A percentile compares a stretch with the other conserved stretches of the same genome.
phyloP scores from a whole-genome alignment of 345 rosid species.

The Rhodamnia argentea region DNA sequence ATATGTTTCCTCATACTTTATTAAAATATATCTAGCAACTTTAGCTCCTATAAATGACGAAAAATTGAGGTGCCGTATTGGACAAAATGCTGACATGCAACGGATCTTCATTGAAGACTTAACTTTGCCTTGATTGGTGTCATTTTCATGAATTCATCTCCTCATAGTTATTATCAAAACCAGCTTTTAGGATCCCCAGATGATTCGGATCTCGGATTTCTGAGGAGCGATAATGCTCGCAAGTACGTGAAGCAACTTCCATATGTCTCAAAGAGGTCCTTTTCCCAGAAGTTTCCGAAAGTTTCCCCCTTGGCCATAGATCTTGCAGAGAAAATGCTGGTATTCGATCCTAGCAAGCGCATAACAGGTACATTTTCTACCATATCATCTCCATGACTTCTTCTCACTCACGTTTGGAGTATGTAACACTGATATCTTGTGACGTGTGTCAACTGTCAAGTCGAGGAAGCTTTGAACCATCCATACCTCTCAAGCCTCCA shows the following conservation, averaged over 20 bases:
- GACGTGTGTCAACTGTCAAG: conserved; percentile 20
- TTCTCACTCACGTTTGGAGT: background rate
- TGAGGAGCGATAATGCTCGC: conserved; percentile 73
- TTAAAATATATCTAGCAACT: background rate
- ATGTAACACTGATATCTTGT: background rate
- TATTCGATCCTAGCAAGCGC: conserved; percentile 78
- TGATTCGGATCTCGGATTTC: conserved; percentile 77
- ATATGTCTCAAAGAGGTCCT: conserved; percentile 53
- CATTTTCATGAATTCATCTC: background rate
- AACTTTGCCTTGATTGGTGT: background rate
- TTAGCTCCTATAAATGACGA: background rate
- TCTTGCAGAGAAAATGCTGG: conserved; percentile 80
- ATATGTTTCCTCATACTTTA: background rate
- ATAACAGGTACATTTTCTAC: conserved; percentile 42
- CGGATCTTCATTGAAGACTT: background rate
- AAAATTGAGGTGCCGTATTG: background rate
- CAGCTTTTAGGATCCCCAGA: conserved; percentile 81
- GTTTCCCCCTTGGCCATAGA: conserved; percentile 60
- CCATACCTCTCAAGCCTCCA: conserved; percentile 77
- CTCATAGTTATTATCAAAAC: background rate
- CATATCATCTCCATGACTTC: background rate
- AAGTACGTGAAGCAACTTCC: conserved; percentile 81
- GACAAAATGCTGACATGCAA: background rate
- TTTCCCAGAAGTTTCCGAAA: conserved; percentile 50
- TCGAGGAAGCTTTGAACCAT: conserved; percentile 74